Evolutionary conservation across 768 basidiomycete species (phyloP).

Genomic region (Agaricus sinodeliciosus): DNA sequence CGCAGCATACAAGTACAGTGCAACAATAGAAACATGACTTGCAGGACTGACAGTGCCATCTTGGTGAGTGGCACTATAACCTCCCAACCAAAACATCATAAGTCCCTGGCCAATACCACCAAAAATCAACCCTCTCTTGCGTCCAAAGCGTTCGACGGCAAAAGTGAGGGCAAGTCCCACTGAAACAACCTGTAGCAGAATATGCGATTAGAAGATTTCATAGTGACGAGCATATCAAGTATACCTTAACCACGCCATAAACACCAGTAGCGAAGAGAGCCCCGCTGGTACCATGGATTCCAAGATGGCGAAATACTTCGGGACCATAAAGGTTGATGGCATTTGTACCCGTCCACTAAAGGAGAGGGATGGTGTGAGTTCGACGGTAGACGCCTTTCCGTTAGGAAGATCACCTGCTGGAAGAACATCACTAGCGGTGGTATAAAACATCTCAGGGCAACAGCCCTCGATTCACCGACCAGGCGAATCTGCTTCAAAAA

Average conservation of each 20-base stretch:
- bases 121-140: slow-evolving; percentile 43
- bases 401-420: slow-evolving; percentile 20
- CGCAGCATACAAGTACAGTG: slow-evolving; percentile 41
- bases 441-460: slow-evolving; percentile 36
- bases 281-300: slow-evolving; percentile 34
- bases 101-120: slow-evolving; percentile 42
- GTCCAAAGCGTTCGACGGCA: slow-evolving; percentile 41
- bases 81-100: slow-evolving; percentile 44
- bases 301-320: slow-evolving; percentile 40
- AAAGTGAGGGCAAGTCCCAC: slow-evolving; percentile 34
- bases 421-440: slow-evolving; percentile 42
- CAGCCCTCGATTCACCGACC: slow-evolving; percentile 38
- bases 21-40: slow-evolving; percentile 37
- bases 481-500: slow-evolving; percentile 28
- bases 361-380: neutral
- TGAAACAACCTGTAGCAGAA: slow-evolving; percentile 28
- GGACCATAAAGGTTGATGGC: slow-evolving; percentile 23
- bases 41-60: slow-evolving; percentile 24
- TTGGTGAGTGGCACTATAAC: slow-evolving; percentile 30
- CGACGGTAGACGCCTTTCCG: neutral
- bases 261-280: slow-evolving; percentile 46
- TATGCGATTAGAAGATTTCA: neutral
- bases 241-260: slow-evolving; percentile 30
- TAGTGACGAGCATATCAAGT: neutral
- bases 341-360: slow-evolving; percentile 29